Evolutionary conservation across 2,329 filamentous ascomycete species (phyloP).

Genomic region (Xylaria sp.): DNA sequence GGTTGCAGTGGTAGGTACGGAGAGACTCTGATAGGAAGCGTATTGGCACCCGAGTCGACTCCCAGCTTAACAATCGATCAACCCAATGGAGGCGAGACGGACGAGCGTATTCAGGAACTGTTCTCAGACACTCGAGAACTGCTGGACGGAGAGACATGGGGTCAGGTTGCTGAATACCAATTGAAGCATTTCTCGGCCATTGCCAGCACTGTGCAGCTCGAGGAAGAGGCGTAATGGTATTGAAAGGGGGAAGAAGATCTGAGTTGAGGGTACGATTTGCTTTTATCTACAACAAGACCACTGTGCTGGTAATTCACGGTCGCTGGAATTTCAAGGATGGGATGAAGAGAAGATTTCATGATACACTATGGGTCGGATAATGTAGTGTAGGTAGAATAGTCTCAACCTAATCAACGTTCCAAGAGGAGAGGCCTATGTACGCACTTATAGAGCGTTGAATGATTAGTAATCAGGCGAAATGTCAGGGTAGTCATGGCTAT

Average conservation of each 20-base stretch:
- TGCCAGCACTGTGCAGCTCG: conserved; percentile 37
- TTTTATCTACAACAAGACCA: conserved; percentile 17
- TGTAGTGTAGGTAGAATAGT: no score
- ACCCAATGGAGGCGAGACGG: conserved; percentile 41
- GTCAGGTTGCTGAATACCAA: conserved; percentile 44
- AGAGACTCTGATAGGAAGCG: conserved; percentile 46
- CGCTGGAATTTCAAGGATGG: background rate
- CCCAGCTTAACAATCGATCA: conserved; percentile 35
- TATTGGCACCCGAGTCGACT: conserved; percentile 41
- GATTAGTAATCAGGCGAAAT: no score
- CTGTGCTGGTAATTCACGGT: background rate
- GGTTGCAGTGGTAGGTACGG: conserved; percentile 50
- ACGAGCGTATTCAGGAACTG: conserved; percentile 47
- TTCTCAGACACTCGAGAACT: conserved; percentile 47
- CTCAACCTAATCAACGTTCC: background rate
- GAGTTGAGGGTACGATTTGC: background rate
- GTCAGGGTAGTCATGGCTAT: no score
- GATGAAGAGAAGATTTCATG: background rate
- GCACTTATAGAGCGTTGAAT: no score
- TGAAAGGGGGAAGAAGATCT: background rate
- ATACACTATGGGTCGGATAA: background rate
- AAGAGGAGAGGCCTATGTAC: no score
- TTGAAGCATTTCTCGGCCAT: conserved; percentile 42
- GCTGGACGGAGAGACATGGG: conserved; percentile 45
- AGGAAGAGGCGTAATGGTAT: conserved; percentile 1